Conservation (phyloP, 75 land plant genomes). For the Isoetes taiwanensis region DNA sequence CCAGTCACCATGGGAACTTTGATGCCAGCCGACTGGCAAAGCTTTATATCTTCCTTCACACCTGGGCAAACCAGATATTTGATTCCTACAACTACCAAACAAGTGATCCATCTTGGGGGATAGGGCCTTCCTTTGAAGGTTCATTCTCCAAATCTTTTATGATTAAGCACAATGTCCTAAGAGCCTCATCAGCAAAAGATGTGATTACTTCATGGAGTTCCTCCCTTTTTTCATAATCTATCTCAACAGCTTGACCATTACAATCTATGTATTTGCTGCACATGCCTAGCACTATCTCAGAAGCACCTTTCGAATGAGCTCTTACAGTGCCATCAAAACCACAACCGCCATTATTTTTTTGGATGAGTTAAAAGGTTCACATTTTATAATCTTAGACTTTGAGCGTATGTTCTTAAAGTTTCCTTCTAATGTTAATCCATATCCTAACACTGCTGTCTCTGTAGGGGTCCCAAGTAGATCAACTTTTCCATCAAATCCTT, state of each 20-base stretch:
- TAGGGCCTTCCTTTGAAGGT: conserved; percentile 9
- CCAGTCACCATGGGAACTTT: conserved; percentile 95
- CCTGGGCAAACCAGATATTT: conserved; percentile 84
- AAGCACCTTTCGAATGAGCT: conserved; percentile 74
- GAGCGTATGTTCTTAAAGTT: conserved; percentile 28
- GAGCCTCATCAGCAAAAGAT: conserved; percentile 45
- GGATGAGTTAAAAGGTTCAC: conserved; percentile 70
- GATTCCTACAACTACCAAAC: conserved; percentile 56
- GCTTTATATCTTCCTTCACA: conserved; percentile 59
- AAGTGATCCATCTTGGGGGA: conserved; percentile 44
- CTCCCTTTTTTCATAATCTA: conserved; percentile 23
- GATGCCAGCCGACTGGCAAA: conserved; percentile 62
- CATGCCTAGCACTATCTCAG: conserved; percentile 57
- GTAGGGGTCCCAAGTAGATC: conserved; percentile 63
- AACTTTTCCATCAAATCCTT: conserved; percentile 29
- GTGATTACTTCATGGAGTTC: conserved; percentile 34
- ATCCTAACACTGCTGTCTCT: conserved; percentile 51
- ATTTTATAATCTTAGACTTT: conserved; percentile 25
- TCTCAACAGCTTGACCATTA: conserved; percentile 23
- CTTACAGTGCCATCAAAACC: conserved; percentile 36
- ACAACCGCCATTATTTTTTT: conserved; percentile 75
- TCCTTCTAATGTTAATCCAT: conserved; percentile 46
- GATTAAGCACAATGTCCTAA: conserved; percentile 63
- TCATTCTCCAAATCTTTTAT: conserved; percentile 37
- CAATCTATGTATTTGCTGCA: conserved; percentile 38